Evolutionary conservation across 208 protist species (phyloP), one percentile per base, ranked within the genome.

Genomic region (Leishmania martiniquensis): DNA sequence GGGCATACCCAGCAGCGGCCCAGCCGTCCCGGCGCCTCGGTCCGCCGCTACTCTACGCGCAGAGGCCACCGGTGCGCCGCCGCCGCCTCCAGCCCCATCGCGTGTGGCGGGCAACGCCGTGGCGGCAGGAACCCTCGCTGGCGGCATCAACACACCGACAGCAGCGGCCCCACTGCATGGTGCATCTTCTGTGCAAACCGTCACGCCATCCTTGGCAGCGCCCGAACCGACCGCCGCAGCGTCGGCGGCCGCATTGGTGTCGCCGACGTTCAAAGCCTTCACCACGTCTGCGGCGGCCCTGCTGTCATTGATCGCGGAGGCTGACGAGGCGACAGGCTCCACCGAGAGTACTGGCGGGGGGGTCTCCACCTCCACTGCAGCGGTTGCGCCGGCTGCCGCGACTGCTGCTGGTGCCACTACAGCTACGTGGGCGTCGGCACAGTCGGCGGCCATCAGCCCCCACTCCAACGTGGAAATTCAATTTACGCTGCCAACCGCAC

Each of bases 211-310:
- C 20, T 51, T 47, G 42, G 65, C 65, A 51, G 25, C 65, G 15
- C 69, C 76, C 22, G 42, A 51, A 17, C 5, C 69, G 47, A 22
- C 52, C 20, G 55, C 51, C 55, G 55, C 32, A 5, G 15, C 52
- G 7, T 70, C 45, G 17, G 20, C 29, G 57, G 45, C 47, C 22
- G 20, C 57, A 12, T 32, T 52, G 7, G 42, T 63, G 57, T 67
- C 70, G 22, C 55, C 75, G 0, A 57, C 70, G 7, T 79, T 84
- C 32, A 59, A 71, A 63, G 59, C 75, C n/a, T 84, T 84, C 69
- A 84, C 80, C 37, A 76, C 80, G 37, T 75, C 80, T 54, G 80
- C 69, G 22, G 75, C 80, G 42, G 71, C 44, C 12, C 70, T 80
- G 75, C 34, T 84, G 49, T 71, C 75, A 45, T 44, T 55, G 44